Base-by-base conservation (phyloP, 306 rosid species). In the Prinsepia uniflora region DNA sequence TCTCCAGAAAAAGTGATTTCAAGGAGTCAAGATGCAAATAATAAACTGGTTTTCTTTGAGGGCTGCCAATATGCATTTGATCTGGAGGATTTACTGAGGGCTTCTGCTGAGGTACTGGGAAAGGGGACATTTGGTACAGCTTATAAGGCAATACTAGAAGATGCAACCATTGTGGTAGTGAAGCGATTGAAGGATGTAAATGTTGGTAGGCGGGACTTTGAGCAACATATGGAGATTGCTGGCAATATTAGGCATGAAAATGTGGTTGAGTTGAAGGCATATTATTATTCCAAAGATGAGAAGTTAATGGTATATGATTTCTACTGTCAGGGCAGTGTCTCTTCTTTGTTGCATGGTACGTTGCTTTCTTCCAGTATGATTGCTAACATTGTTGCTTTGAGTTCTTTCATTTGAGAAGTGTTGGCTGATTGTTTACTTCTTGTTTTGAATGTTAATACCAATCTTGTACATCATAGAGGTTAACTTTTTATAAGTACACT, bases 111-210 rank as follows among this genome's bases (percentile, higher is more conserved):
- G 85, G 92, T 92, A 11, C 75, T 92, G 22, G 98, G 96, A 7
- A 92, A 92, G 84, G 96, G 98, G 66, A 88, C 96, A 10, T 92
- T 88, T 81, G 98, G 98, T 39, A 87, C 88, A 19, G 92, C 98
- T 0, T 92, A 92, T 53, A 92, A 81, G 79, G 98, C 96, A 0
- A 77, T 84, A 34, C 74, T 92, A 14, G 98, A 92, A 84, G 98
- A 92, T 62, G 90, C 87, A 40, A 79, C 90, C 58, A 68, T 85
- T 0, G 96, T 92, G 56, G 98, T 90, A 40, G 96, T 92, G 59
- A 92, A 92, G 84, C 83, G 98, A 80, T 73, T 92, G 75, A 92
- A 92, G 76, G 98, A 89, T 42, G 91, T 89, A 12, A 89, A 84
- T 17, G 87, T 66, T 22, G 94, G 94, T 55, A 88, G 80, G 80